Base-by-base conservation (phyloP, 139 green algal species). In the Diplosphaera chodatii region DNA sequence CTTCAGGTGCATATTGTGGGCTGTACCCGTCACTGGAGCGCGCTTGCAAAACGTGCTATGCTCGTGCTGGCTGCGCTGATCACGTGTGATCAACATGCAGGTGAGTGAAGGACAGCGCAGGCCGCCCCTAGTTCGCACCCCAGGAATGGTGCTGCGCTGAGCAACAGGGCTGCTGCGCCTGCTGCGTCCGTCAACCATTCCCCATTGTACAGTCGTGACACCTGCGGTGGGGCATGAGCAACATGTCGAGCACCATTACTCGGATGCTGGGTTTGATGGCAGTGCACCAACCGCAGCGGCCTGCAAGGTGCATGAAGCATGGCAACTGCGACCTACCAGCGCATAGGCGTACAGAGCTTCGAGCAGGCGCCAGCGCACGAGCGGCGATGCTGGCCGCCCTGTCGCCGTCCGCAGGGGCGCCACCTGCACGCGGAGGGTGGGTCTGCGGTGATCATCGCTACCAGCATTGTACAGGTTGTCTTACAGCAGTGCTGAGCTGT, bases 341-440 rank as follows among this genome's bases (percentile, higher is more conserved):
- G 82, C 88, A 78, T 92, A 92, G 27, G 75, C 64, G 40, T 84
- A 92, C 56, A 92, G 29, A 32, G 88, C 31, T 55, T 91, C 78
- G 32, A 86, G 48, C 41, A 88, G 65, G 70, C 88, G 83, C 64
- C 71, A 82, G 16, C 31, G 73, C 70, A 92, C 77, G 69, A 87
- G 32, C 32, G 82, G 81, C 8, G 85, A 91, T 2, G 86, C 82
- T 32, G 55, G 2, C 6, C 64, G 64, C 22, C 63, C 66, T 3
- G 72, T 88, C 1, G 89, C 75, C 25, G 73, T 27, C 4, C 70
- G 41, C 66, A 91, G 56, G 1, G 68, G 64, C 22, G 74, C 79
- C 65, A 88, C 67, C 48, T 59, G 16, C 48, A 3, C 16, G 48
- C 22, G 13, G 18, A 3, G 25, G 16, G 18, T 23, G 48, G 16